Evolutionary conservation across 495 filamentous ascomycete genomes (phyloP), one percentile per base, ranked within the genome.

Genomic region (Penicillium soppii): DNA sequence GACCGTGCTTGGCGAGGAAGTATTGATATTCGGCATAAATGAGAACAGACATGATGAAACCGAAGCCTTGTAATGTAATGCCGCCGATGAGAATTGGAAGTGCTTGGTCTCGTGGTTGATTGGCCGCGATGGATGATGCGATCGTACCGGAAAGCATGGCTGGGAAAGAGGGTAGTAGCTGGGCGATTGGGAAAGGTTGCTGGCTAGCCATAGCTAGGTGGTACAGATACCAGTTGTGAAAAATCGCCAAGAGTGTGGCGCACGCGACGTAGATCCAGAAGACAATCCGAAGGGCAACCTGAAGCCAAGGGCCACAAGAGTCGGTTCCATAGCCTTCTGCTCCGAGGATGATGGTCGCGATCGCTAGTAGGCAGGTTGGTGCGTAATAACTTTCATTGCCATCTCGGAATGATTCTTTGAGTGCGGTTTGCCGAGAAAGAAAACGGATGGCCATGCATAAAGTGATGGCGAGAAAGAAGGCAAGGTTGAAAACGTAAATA

Each of bases 401-500:
- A 39, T 79, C 73, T 2, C 71, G 72, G 50, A 86, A 60, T 4
- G 81, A 79, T 33, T 75, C 63, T 9, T 59, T 67, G 19, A 85
- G 56, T 2, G 76, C 73, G 13, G 62, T 53, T 20, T 5, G 37
- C 10, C 13, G 21, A 19, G 17, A 6, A 7, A 12, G 2, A 19
- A 40, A 40, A 5, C 82, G 81, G n/a, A 74, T 58, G 5, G 60
- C 56, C 50, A 84, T 72, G 30, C 65, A 58, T 2, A 58, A 39
- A 4, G 70, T 72, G 26, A 83, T 70, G 42, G 68, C 33, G 0
- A 67, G 15, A 62, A 83, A 85, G 27, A 79, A 59, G 50, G 79
- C 43, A 1, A 86, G 61, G 58, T 85, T 78, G 37, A 85, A 48
- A 42, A 85, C 66, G 62, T 79, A 86, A 41, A 85, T 57, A 19